Evolutionary conservation across 257 asterid species (phyloP), one percentile per base, ranked within the genome.

Genomic region (Solanum sparsipilum): DNA sequence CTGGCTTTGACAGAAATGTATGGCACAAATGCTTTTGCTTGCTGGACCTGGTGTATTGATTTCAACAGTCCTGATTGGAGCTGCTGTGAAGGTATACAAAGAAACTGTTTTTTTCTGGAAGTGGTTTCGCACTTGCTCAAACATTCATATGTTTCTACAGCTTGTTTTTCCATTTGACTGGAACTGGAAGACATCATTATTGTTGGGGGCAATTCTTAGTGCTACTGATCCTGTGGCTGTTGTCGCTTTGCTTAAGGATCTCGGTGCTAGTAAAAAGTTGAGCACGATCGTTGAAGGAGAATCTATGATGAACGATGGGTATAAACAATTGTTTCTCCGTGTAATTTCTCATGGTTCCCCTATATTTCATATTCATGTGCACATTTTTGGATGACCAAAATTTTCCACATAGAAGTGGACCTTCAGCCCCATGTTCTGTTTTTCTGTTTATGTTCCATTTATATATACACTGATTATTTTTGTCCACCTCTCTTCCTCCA

Each of bases 141-240:
- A 44, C 38, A 44, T 79, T 44, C 39, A 79, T 79, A 44, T 67
- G 38, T 85, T 85, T 65, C 84, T 86, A 41, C 82, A 86, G 88
- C 84, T 86, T 16, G 23, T 34, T 86, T 86, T 86, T 73, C 88
- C 88, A 86, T 86, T 31, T 72, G 48, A 73, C 84, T 86, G 88
- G 88, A 86, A 48, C 25, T 86, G 88, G 88, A 86, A 6, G 10
- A 86, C 88, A 48, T 86, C 88, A 29, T 73, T 86, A 7, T 52
- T 86, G 65, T 63, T 86, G 81, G 88, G 88, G 39, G 88, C 72
- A 72, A 60, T 86, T 68, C 88, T 86, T 46, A 86, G 88, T 86
- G 88, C 88, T 36, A 86, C 88, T 71, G 88, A 86, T 72, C 88
- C 88, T 71, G 88, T 86, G 73, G 88, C 88, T 72, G 84, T 86